Evolutionary conservation across 495 filamentous ascomycete species (phyloP), one percentile per base, ranked within the genome.

Genomic region (Acidiella bohemica): DNA sequence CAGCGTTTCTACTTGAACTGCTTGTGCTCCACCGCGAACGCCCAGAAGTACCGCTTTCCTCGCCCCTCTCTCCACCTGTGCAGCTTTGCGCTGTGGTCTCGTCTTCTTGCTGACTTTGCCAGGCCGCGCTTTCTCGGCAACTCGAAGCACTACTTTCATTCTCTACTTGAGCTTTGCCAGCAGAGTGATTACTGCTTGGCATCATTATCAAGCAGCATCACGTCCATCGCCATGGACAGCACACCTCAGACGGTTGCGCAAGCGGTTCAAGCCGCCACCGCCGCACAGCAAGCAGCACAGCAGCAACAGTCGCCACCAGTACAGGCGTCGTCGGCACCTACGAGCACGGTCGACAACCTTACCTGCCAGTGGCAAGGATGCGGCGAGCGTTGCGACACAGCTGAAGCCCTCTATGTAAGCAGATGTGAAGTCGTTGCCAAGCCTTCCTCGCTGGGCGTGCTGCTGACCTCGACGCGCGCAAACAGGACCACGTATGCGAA

Each of bases 401-500:
- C 88, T 13, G 87, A 94, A 55, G 61, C 71, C 38, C 83, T 97
- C 51, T 97, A 95, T 61, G 88, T 96, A 75, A 69, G 85, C 68
- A 48, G 57, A 34, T 38, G 29, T 34, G 42, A 44, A 14, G 21
- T 30, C 29, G 18, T 13, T 28, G 30, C 37, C 23, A 49, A 34
- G 39, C n/a, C 36, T 12, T 24, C 21, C 14, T 14, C 16, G 26
- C 24, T 12, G 20, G 22, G 12, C 14, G 11, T 21, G 28, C 17
- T 24, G 22, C 24, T 41, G 23, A 50, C 24, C 8, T 32, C n/a
- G 42, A 67, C 56, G 34, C 32, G 4, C 9, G 17, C 31, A 12
- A 38, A 20, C 56, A 97, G 88, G 92, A 96, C 49, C 92, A 99
- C 58, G 84, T 99, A 50, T 99, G 92, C 66, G 92, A 99, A 60